Evolutionary conservation across 2,329 filamentous ascomycete species (phyloP), one percentile per base, ranked within the genome.

Genomic region (Aspergillus latus): DNA sequence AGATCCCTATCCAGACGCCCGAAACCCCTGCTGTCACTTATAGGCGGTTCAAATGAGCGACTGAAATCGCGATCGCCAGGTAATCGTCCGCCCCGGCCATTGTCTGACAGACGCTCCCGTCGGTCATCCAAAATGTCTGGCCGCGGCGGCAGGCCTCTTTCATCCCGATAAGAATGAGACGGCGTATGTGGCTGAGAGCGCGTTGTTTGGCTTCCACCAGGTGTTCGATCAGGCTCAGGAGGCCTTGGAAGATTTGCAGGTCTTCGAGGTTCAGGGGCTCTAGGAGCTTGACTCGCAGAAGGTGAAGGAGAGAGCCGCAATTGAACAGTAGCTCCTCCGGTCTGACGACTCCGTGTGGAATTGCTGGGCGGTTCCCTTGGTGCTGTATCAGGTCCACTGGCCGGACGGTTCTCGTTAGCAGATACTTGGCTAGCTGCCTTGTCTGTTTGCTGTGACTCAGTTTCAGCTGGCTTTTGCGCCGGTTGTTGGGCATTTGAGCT

Each of bases 1-100:
- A 73, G 71, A 1, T 74, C 73, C 42, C 72, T 68, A 32, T 76
- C 74, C 11, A 69, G 59, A 44, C 74, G 72, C 10, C 72, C 72
- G 59, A 74, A 74, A 53, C 63, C 65, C 39, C 75, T 64, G 48
- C 64, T 54, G 52, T 74, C 73, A 36, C 58, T 60, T 3, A 66
- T 60, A 28, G 69, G 57, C 21, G 68, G 68, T 51, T 78, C 75
- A 50, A 72, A 72, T 3, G 68, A 57, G 40, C 72, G 68, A 15
- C 68, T 67, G 46, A 70, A 71, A 16, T 74, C 73, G 55, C 71
- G 65, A 37, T 74, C 74, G 46, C 65, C 72, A 45, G 66, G 69
- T 45, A 75, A 70, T 34, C 73, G 70, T 13, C 64, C 64, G 58
- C 66, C 64, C 15, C 76, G 71, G 16, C 67, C 58, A 53, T 73